phyloP scores from a whole-genome alignment of 163 green algal genomes.

The Trebouxiophyceae sp. region DNA sequence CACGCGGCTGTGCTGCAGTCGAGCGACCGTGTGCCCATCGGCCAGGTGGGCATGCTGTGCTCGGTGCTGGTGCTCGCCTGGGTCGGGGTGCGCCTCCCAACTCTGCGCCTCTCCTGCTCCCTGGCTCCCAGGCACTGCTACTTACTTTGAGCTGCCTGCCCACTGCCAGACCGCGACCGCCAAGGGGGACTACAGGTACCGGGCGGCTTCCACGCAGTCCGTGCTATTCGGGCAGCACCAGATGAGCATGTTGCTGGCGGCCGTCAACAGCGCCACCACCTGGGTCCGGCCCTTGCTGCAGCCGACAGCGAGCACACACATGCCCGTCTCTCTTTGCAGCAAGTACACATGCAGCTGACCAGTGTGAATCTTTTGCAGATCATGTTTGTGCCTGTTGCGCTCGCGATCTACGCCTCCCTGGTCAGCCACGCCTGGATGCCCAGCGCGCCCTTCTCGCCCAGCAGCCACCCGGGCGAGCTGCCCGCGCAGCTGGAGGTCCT shows the following conservation, averaged over 20 bases:
- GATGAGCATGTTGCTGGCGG: not conserved
- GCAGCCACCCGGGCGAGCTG: not conserved
- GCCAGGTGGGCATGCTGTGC: not conserved
- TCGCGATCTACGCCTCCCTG: conserved; percentile 6
- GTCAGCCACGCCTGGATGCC: conserved; percentile 2
- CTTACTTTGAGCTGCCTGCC: not conserved
- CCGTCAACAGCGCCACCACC: not conserved
- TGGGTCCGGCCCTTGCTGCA: not conserved
- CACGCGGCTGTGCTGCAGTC: too few relatives aligned
- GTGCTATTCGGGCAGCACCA: not conserved
- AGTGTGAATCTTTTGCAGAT: not conserved
- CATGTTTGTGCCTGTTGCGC: conserved; percentile 4
- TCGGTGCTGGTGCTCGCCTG: conserved; percentile 1
- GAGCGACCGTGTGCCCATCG: not conserved
- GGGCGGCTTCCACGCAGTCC: not conserved
- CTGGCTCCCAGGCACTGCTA: not conserved
- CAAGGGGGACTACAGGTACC: conserved; percentile 6
- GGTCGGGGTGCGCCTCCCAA: not conserved
- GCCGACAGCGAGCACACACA: not conserved
- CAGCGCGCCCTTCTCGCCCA: not conserved
- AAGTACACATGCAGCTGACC: not conserved
- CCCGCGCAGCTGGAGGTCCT: conserved; percentile 11
- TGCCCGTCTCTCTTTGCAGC: not conserved
- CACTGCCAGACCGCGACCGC: not conserved
- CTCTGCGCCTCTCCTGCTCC: not conserved